Conservation (phyloP, 768 basidiomycete species). For the Russula vinacea region DNA sequence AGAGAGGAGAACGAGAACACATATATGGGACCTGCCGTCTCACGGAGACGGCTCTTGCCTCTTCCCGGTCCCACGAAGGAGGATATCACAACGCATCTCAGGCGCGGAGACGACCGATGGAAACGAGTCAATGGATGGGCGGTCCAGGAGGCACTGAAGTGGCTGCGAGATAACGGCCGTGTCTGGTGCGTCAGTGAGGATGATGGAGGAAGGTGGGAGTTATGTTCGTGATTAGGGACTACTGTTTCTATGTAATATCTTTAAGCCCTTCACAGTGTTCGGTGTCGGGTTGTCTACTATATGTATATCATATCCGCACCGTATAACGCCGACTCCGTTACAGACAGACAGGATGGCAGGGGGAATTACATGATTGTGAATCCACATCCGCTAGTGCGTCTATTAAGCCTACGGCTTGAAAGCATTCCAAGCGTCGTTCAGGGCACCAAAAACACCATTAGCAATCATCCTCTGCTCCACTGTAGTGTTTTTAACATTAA, state of each 20-base stretch:
- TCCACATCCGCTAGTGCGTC: background rate
- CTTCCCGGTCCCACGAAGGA: conserved; percentile 40
- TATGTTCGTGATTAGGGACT: conserved; percentile 27
- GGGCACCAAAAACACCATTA: conserved; percentile 82
- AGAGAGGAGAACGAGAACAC: conserved; percentile 8
- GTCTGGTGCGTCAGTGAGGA: conserved; percentile 37
- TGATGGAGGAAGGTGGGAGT: conserved; percentile 37
- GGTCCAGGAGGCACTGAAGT: conserved; percentile 56
- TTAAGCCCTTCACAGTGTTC: no score
- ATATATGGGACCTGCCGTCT: conserved; percentile 26
- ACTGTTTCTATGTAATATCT: background rate
- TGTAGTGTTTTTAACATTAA: conserved; percentile 75
- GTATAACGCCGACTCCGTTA: background rate
- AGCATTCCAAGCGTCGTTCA: conserved; percentile 87
- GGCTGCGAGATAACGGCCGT: conserved; percentile 41
- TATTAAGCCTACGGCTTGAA: conserved; percentile 48
- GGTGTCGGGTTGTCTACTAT: no score
- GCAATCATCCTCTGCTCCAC: conserved; percentile 96
- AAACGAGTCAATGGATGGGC: conserved; percentile 59
- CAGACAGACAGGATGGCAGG: background rate
- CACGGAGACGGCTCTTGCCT: conserved; percentile 18
- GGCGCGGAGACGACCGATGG: conserved; percentile 61
- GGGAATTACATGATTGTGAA: background rate
- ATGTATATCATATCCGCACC: background rate
- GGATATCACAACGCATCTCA: conserved; percentile 47